Base-by-base conservation (phyloP, 2,329 filamentous ascomycete genomes). In the Claviceps citrina region DNA sequence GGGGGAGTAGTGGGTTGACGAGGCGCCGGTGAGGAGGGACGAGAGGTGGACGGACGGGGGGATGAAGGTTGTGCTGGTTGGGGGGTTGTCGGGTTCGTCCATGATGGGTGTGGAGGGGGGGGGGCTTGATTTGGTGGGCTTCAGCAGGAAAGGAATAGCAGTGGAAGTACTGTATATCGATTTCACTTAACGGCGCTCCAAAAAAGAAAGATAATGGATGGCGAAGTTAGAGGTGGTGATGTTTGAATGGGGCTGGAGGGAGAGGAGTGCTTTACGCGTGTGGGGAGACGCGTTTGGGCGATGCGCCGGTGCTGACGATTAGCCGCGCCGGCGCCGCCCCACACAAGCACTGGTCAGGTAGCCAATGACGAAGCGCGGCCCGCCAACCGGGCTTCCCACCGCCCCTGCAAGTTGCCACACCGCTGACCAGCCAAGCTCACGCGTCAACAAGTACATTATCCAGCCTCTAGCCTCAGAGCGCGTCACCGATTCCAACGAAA, bases 1-100 rank as follows among this genome's bases (percentile, higher is more conserved):
- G 13, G 73, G 65, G 1, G 81, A 84, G 64, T 78, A 84, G 60
- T 86, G 72, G 9, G 73, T 69, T 63, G 84, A 85, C 31, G 81
- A 78, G 35, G 68, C 67, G 55, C 82, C 82, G 31, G 67, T 55
- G 49, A 82, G 63, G 45, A 86, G 68, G 30, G 62, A 56, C 15
- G 61, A 41, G 34, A 55, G 53, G 59, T 80, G 62, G 49, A 87
- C 69, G 13, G 80, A 86, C 6, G 83, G 82, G 12, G 81, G 80
- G 46, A 82, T 62, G 60, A 80, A 84, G 33, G 46, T 44, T 31
- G 48, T 34, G 38, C 20, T 26, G 10, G 28, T 18, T 5, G 15
- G 5, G 3, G 7, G 4, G 6, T 22, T 8, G 10, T 25, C n/a
- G 8, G 22, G 2, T 24, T 47, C 40, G 18, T 43, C 47, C 44